Evolutionary conservation across 352 stramenopile genomes (phyloP), one percentile per base, ranked within the genome.

Genomic region (Pythium vanterpoolii): DNA sequence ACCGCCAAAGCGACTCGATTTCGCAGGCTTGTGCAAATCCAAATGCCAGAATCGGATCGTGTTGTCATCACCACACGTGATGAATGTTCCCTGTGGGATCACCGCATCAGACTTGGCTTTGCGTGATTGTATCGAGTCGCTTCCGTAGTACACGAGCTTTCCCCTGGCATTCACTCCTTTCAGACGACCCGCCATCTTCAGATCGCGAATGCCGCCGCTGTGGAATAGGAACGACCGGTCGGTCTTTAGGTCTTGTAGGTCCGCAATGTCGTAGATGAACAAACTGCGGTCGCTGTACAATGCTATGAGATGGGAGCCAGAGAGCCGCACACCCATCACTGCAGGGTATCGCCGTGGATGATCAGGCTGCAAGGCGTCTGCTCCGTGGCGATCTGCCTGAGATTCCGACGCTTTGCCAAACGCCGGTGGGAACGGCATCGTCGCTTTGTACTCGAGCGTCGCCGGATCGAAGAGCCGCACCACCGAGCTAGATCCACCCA

Each of bases 31-130:
- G 62, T 89, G 74, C 9, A 86, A 45, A 26, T 93, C 83, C 26
- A 96, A 59, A 57, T 96, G 78, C 90, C 90, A 97, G 7, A 96
- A 68, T 1, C 87, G 75, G 19, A 96, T 55, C 0, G 89, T 96
- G 53, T 95, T 92, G 61, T 97, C 90, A 24, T 92, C 85, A 5
- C 76, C 76, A 53, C 84, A 94, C 0, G 87, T 96, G 4, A 95
- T 73, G 56, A 97, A 86, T 4, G 82, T 75, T 6, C 82, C 82
- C 14, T 77, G 75, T 1, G 89, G 89, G 13, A 91, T 56, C 1
- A 73, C 53, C 18, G 54, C 58, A 5, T 64, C 49, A 1, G 57
- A 64, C 45, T 52, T 50, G 24, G 16, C 27, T 9, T 56, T 65
- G 10, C 46, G 56, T 40, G 16, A 45, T 38, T 66, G 40, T 28